These are phyloP conservation scores for Strobilomyces dryophilus DNA, from an alignment of 768 basidiomycete genomes.

Conservation along the genomic window DNA sequence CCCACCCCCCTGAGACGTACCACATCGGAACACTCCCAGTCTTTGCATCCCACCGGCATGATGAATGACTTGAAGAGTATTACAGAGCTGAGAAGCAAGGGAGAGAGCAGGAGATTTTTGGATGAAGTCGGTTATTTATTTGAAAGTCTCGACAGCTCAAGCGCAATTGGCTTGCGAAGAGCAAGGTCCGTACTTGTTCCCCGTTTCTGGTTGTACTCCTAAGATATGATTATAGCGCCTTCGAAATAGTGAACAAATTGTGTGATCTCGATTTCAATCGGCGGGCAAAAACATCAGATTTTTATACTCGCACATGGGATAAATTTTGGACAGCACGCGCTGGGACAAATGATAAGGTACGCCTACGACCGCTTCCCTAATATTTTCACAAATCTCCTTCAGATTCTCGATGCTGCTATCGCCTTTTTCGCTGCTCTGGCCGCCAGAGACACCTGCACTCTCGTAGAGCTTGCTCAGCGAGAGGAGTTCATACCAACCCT, in stretches of 20 bases:
- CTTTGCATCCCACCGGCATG: slow-evolving; percentile 50
- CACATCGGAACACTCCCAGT: slow-evolving; percentile 35
- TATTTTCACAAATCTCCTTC: background rate
- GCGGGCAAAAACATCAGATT: slow-evolving; percentile 75
- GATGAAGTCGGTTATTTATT: slow-evolving; percentile 85
- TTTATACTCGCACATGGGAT: slow-evolving; percentile 66
- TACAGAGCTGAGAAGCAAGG: slow-evolving; percentile 75
- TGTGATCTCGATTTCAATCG: slow-evolving; percentile 74
- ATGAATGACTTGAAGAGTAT: slow-evolving; percentile 77
- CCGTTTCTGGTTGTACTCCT: background rate
- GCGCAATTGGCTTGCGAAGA: slow-evolving; percentile 53
- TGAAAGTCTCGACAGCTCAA: slow-evolving; percentile 63
- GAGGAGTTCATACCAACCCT: slow-evolving; percentile 39
- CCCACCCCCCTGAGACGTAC: slow-evolving; percentile 15
- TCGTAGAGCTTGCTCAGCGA: slow-evolving; percentile 49
- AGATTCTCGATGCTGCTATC: slow-evolving; percentile 66
- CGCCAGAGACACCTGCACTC: slow-evolving; percentile 51
- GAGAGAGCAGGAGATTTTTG: slow-evolving; percentile 73
- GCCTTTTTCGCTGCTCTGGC: slow-evolving; percentile 60
- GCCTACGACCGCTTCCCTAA: slow-evolving; percentile 16
- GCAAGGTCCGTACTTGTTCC: slow-evolving; percentile 48
- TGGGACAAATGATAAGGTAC: slow-evolving; percentile 56
- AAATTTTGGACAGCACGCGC: slow-evolving; percentile 55
- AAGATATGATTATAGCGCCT: slow-evolving; percentile 44
- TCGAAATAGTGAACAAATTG: slow-evolving; percentile 72